phyloP scores from a whole-genome alignment of 1,284 basidiomycete species.

The Cutaneotrichosporon sp. region DNA sequence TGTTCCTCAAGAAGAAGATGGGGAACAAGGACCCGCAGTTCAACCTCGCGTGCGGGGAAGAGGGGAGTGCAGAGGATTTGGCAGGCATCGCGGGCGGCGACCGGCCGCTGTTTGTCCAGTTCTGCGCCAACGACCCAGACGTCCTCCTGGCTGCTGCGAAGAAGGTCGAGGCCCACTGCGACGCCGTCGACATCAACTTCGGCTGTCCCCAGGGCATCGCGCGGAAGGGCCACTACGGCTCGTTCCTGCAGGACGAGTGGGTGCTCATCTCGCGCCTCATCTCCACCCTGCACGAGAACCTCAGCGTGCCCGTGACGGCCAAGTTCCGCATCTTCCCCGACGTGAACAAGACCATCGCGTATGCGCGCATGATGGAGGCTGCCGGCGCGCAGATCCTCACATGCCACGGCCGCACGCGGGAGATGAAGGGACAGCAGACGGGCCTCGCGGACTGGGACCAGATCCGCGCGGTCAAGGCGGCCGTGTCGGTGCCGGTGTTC shows the following conservation, averaged over 20 bases:
- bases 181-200: conserved; percentile 91
- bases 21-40: conserved; percentile 55
- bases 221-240: conserved; percentile 76
- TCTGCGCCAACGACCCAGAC: conserved; percentile 85
- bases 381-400: conserved; percentile 94
- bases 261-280: conserved; percentile 73
- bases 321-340: conserved; percentile 91
- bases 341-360: conserved; percentile 80
- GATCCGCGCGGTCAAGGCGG: conserved; percentile 78
- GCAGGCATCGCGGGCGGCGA: conserved; percentile 53
- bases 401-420: conserved; percentile 84
- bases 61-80: conserved; percentile 40
- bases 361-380: conserved; percentile 88
- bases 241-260: conserved; percentile 94
- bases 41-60: conserved; percentile 56
- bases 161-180: conserved; percentile 68
- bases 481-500: conserved; percentile 86
- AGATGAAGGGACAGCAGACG: conserved; percentile 75
- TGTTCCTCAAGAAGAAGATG: conserved; percentile 60
- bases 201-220: conserved; percentile 98
- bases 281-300: conserved; percentile 73
- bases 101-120: conserved; percentile 79
- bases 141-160: conserved; percentile 70
- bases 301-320: conserved; percentile 85
- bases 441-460: conserved; percentile 82